Evolutionary conservation across 352 stramenopile species (phyloP), one percentile per base, ranked within the genome.

Genomic region (Vaucheria bursata): DNA sequence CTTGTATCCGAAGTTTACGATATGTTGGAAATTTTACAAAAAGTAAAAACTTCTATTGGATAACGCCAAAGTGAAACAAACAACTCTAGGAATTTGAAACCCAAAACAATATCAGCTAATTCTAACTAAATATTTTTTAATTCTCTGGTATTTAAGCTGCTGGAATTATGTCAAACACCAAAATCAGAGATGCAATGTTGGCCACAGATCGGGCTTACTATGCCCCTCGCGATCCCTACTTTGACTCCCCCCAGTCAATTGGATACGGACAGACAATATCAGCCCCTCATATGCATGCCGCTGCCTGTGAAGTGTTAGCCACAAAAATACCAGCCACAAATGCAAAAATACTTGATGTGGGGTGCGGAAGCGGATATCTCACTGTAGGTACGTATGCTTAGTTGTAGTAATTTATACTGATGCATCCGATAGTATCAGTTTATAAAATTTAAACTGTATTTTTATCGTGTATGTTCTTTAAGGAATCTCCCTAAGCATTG

Each of bases 301-400:
- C 89, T 50, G 90, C 89, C 1, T 86, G 95, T 34, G 91, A 96
- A 69, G 78, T 93, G 85, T 84, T 70, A 84, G 87, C 38, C 77
- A 71, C 5, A 79, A 33, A 81, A 87, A 77, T 91, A 84, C 53
- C 84, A 87, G 25, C 37, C 4, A 34, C 85, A 88, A 52, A 73
- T 37, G 7, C 74, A 77, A 1, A 87, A 4, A 89, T 98, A 29
- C 82, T 98, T n/a, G 95, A 98, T 85, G 91, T 98, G 0, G 95
- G 95, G 5, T 92, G 86, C 37, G 95, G 95, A 32, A 96, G 90
- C 0, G 95, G 95, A 0, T 98, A 97, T 81, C 82, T 98, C 8
- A 69, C 59, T 38, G 95, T 91, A 1, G 92, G 59, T 38, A 29
- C 12, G 45, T 59, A 38, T 8, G 39, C 39, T 50, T 12, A 12